phyloP scores from a whole-genome alignment of 2,329 filamentous ascomycete genomes.

The Setomelanomma holmii region DNA sequence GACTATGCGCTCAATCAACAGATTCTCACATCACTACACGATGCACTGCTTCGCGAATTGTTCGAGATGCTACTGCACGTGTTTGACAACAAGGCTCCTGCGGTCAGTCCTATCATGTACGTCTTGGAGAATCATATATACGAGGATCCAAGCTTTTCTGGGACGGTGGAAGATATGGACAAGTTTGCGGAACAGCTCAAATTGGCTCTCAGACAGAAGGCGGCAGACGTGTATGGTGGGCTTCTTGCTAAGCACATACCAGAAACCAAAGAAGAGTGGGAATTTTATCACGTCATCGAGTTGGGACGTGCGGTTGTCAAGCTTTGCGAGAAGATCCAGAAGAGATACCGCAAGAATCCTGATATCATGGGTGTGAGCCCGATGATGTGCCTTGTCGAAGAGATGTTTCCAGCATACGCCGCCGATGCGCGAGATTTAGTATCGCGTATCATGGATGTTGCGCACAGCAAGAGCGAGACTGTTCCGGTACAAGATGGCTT shows the following conservation, averaged over 20 bases:
- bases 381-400: constrained; percentile 76
- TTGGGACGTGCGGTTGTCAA: constrained; percentile 86
- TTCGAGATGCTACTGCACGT: constrained; percentile 87
- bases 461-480: constrained; percentile 73
- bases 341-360: constrained; percentile 86
- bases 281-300: constrained; percentile 88
- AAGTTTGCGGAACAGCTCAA: constrained; percentile 75
- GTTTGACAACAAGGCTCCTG: constrained; percentile 86
- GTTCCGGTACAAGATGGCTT: constrained; percentile 92
- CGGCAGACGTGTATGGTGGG: constrained; percentile 78
- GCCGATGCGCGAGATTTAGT: constrained; percentile 88
- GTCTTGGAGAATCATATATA: constrained; percentile 84
- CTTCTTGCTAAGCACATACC: constrained; percentile 83
- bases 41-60: constrained; percentile 83
- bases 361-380: constrained; percentile 81
- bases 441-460: constrained; percentile 76
- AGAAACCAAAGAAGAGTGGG: constrained; percentile 80
- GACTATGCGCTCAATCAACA: constrained; percentile 71
- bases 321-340: constrained; percentile 86
- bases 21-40: constrained; percentile 76
- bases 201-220: constrained; percentile 75
- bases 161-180: constrained; percentile 71
- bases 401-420: constrained; percentile 88
- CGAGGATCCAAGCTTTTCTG: constrained; percentile 76
- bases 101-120: constrained; percentile 79